Conservation (phyloP, 2,329 filamentous ascomycete genomes). For the Geoglossum cookeanum region DNA sequence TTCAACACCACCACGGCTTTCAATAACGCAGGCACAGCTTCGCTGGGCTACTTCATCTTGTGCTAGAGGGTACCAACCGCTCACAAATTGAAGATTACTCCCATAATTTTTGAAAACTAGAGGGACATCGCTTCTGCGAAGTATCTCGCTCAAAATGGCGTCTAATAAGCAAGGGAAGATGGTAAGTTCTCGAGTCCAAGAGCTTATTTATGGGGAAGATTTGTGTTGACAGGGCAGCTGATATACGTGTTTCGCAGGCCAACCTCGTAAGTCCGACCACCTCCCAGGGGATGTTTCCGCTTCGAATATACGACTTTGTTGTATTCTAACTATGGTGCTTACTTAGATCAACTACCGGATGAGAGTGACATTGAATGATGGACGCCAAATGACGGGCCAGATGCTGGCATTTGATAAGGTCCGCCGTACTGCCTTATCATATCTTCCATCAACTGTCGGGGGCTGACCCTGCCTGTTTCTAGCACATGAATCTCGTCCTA, state of each 20-base stretch:
- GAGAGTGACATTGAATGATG: conserved; percentile 88
- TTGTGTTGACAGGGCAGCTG: conserved; percentile 1
- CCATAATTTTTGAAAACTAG: neutral
- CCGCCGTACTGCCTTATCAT: neutral
- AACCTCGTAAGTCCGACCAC: neutral
- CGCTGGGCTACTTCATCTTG: no score
- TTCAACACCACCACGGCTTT: no score
- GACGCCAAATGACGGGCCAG: conserved; percentile 88
- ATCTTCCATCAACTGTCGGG: neutral
- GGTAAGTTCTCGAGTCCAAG: conserved; percentile 42
- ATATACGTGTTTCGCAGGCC: neutral
- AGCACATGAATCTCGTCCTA: conserved; percentile 99
- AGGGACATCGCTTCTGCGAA: neutral
- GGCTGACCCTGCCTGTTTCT: neutral
- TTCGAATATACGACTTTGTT: neutral
- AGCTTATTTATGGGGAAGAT: neutral
- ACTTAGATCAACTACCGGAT: conserved; percentile 95
- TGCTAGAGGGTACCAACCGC: no score
- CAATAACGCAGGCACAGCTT: no score
- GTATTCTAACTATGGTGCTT: neutral
- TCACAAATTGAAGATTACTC: no score
- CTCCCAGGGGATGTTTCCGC: neutral
- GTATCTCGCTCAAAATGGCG: conserved; percentile 36
- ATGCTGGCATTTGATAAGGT: conserved; percentile 99
- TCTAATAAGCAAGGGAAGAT: conserved; percentile 96